phyloP scores from a whole-genome alignment of 2,329 filamentous ascomycete species.

The Chaetothyriales sp. region DNA sequence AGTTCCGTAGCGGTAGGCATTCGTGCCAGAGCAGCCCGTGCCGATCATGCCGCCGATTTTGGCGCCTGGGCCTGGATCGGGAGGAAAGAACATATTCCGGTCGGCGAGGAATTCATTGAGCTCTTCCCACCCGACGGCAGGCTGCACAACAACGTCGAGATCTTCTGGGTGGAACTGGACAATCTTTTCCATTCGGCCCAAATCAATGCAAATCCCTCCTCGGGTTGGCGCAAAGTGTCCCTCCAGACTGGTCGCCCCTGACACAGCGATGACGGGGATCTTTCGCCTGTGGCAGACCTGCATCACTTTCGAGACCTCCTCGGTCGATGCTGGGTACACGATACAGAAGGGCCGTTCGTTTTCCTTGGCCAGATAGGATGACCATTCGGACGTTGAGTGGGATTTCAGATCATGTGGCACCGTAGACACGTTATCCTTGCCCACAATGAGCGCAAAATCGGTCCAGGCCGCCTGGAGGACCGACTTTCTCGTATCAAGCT shows the following conservation, averaged over 20 bases:
- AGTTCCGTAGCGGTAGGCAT: constrained; percentile 81
- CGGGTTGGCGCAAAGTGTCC: constrained; percentile 74
- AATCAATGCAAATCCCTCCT: constrained; percentile 75
- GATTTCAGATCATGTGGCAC: constrained; percentile 35
- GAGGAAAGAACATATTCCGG: constrained; percentile 75
- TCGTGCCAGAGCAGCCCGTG: constrained; percentile 52
- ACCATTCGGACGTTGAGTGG: constrained; percentile 50
- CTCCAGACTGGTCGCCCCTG: constrained; percentile 76
- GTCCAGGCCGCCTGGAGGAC: constrained; percentile 51
- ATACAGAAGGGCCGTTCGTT: constrained; percentile 41
- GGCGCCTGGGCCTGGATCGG: constrained; percentile 77
- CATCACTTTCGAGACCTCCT: constrained; percentile 75
- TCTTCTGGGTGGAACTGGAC: constrained; percentile 62
- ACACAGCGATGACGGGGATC: constrained; percentile 77
- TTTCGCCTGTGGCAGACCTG: constrained; percentile 66
- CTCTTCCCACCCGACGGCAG: constrained; percentile 71
- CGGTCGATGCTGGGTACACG: constrained; percentile 60
- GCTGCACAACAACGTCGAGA: constrained; percentile 61
- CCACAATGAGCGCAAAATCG: constrained; percentile 46
- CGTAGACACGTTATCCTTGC: constrained; percentile 48
- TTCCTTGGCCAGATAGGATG: constrained; percentile 33
- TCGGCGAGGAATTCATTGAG: constrained; percentile 63
- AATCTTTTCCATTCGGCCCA: constrained; percentile 70
- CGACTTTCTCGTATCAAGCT: constrained; percentile 40
- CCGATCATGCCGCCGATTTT: constrained; percentile 65